Evolutionary conservation across 257 asterid species (phyloP).

Genomic region (Nicotiana tabacum): DNA sequence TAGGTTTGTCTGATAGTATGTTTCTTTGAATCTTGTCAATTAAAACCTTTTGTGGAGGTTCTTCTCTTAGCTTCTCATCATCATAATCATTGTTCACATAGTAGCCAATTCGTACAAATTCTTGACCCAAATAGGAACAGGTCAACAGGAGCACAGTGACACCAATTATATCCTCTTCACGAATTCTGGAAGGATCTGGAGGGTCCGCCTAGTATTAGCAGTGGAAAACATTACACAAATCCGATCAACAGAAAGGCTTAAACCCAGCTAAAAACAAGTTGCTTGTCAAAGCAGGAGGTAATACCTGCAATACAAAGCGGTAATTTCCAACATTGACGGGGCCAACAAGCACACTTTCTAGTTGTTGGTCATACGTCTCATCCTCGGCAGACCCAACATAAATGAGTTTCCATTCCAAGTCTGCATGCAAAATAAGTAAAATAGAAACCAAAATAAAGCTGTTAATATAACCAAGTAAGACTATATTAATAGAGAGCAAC

Average conservation of each 20-base stretch:
- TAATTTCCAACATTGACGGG: slow-evolving; percentile 91
- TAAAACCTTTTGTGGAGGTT: slow-evolving; percentile 78
- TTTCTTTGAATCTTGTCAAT: slow-evolving; percentile 79
- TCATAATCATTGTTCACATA: slow-evolving; percentile 88
- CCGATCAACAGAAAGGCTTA: not conserved
- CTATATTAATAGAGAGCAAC: not conserved
- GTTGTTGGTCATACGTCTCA: slow-evolving; percentile 81
- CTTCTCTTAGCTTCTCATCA: slow-evolving; percentile 75
- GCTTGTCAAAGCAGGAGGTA: not conserved
- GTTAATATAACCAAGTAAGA: not conserved
- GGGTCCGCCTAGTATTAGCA: slow-evolving; percentile 65
- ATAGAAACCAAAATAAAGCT: not conserved
- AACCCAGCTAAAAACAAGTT: not conserved
- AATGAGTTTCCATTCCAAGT: slow-evolving; percentile 94
- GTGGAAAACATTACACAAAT: not conserved
- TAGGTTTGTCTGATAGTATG: slow-evolving; percentile 79
- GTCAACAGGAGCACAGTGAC: slow-evolving; percentile 90
- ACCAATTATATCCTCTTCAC: slow-evolving; percentile 86
- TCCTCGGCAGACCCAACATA: slow-evolving; percentile 99
- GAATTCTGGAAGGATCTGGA: slow-evolving; percentile 88
- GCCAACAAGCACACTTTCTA: slow-evolving; percentile 97
- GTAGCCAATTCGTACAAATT: slow-evolving; percentile 90
- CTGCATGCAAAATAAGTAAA: slow-evolving; percentile 32
- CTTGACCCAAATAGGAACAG: slow-evolving; percentile 90
- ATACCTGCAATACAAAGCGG: slow-evolving; percentile 86